Conservation (phyloP, 768 basidiomycete genomes). For the Termitomyces sp. region DNA sequence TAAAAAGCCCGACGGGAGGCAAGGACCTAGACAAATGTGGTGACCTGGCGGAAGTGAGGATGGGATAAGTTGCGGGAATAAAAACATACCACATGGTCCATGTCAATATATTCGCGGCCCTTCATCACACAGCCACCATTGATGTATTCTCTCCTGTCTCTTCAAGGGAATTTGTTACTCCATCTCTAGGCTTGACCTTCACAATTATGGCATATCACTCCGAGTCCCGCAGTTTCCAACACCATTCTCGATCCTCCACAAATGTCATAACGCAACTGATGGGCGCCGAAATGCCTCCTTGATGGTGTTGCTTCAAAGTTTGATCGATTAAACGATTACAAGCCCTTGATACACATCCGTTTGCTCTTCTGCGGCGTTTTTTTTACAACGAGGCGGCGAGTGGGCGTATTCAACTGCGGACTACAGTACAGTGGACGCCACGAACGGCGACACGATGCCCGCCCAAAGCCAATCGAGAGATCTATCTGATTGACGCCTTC, state of each 20-base stretch:
- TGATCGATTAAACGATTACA: not conserved
- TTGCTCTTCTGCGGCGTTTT: not conserved
- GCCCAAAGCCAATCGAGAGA: not conserved
- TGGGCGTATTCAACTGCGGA: not conserved
- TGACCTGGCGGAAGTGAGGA: not conserved
- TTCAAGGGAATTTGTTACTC: not conserved
- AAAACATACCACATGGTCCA: slow-evolving; percentile 6
- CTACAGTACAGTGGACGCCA: not conserved
- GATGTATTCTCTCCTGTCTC: not conserved
- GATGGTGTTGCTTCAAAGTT: not conserved
- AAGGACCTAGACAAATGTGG: not conserved
- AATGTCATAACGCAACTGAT: not conserved
- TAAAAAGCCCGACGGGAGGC: slow-evolving; percentile 7
- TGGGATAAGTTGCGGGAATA: slow-evolving; percentile 6
- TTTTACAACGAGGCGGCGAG: not conserved
- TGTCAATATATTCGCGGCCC: slow-evolving; percentile 3
- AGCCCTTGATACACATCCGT: not conserved
- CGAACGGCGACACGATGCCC: not conserved
- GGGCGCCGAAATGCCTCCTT: not conserved
- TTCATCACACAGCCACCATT: slow-evolving; percentile 11
- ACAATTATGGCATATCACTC: not conserved
- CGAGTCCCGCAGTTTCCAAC: not conserved
- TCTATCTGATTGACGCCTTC: not conserved
- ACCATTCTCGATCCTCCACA: not conserved
- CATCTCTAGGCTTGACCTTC: not conserved